Evolutionary conservation across 2,329 filamentous ascomycete genomes (phyloP), one percentile per base, ranked within the genome.

Genomic region (Fusarium setosum): DNA sequence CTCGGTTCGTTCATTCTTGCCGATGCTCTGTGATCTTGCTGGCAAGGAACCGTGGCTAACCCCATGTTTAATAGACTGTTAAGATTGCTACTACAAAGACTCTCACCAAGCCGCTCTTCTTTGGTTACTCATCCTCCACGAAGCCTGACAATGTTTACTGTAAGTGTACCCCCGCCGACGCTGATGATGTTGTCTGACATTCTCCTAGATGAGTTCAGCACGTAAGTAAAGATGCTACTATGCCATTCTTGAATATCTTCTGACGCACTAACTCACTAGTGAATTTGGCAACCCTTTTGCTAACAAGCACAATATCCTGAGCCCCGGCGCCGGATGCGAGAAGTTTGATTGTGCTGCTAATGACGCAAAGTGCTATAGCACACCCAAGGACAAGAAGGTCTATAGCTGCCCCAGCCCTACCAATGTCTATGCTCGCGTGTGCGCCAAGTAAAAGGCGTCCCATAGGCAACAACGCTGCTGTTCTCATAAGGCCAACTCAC

Each of bases 221-320:
- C 76, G 67, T 61, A 47, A 70, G 68, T 63, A 2, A 12, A 49
- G 8, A 51, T 15, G 38, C 37, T 29, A 35, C 32, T n/a, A 35
- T 6, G n/a, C 32, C 32, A n/a, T 35, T 35, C 12, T n/a, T n/a
- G n/a, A 17, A 35, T 11, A 18, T 20, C 6, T 35, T 18, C 12
- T 18, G 12, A 24, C n/a, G 15, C 24, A 17, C 23, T 49, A 29
- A 57, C 34, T 12, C 4, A 2, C n/a, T 13, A 70, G 66, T 29
- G 59, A 79, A 66, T 80, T 45, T 20, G 80, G 80, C 26, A 81
- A 81, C 74, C 80, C 80, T 54, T 81, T 81, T 48, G 74, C 74
- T 38, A 57, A 59, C 55, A 61, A 69, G 49, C 76, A 69, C 65
- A 81, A 81, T 68, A 74, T 63, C 45, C 57, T 81, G 57, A 75